phyloP scores from a whole-genome alignment of 2,329 filamentous ascomycete species.

The Didymella segeticola region DNA sequence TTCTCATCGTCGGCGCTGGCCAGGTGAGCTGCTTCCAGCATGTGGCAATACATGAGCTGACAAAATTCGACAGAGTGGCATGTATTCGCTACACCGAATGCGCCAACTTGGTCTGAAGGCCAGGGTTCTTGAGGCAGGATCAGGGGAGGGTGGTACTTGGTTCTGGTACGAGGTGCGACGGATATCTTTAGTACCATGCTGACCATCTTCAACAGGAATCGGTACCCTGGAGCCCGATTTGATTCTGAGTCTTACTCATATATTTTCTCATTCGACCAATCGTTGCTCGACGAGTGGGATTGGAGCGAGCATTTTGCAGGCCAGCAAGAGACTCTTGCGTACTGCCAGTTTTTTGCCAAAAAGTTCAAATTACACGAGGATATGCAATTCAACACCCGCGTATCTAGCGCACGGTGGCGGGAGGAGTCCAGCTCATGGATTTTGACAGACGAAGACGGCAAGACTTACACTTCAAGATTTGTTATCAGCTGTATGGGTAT shows the following conservation, averaged over 20 bases:
- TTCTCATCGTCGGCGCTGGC: conserved; percentile 41
- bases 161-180: conserved; percentile 31
- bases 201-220: conserved; percentile 47
- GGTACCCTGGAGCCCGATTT: conserved; percentile 56
- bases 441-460: conserved; percentile 20
- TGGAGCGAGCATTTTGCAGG: conserved; percentile 47
- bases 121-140: conserved; percentile 41
- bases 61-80: conserved; percentile 25
- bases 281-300: conserved; percentile 53
- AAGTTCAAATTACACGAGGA: conserved; percentile 50
- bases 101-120: conserved; percentile 40
- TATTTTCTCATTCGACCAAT: conserved; percentile 52
- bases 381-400: conserved; percentile 32
- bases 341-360: conserved; percentile 57
- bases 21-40: conserved; percentile 26
- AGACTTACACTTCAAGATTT: conserved; percentile 23
- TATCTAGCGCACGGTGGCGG: conserved; percentile 21
- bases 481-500: conserved; percentile 33
- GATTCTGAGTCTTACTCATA: conserved; percentile 58
- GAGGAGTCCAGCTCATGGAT: conserved; percentile 28
- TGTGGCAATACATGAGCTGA: background rate
- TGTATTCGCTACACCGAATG: conserved; percentile 46
- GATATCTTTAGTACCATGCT: background rate
- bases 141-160: conserved; percentile 48
- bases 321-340: conserved; percentile 56